Percentiles rank a stretch among this genome's conserved stretches.
Evolutionary conservation across 176 grass and related monocot genomes (phyloP).

Genomic region (Pontederia paniculata): DNA sequence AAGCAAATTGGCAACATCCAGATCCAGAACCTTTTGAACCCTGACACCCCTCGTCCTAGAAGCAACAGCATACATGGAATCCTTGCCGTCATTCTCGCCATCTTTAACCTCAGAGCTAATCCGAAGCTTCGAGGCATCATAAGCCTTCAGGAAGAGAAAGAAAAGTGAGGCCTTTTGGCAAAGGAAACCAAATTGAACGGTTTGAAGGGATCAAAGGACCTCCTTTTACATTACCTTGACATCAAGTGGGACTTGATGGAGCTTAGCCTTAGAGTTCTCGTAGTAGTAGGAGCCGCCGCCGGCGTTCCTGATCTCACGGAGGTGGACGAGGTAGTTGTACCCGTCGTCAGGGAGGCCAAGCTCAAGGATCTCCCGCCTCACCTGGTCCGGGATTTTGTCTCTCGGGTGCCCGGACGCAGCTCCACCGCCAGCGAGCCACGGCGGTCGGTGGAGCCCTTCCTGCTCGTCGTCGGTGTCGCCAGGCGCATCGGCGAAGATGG

Average conservation of each 20-base stretch:
- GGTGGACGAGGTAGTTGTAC: conserved; percentile 84
- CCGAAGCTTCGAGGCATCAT: conserved; percentile 71
- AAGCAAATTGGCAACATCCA: conserved; percentile 52
- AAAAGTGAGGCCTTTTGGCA: not conserved
- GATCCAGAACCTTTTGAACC: conserved; percentile 52
- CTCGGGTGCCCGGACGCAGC: conserved; percentile 14
- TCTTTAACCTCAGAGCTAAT: conserved; percentile 28
- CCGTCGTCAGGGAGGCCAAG: conserved; percentile 88
- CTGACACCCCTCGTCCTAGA: conserved; percentile 40
- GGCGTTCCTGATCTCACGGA: conserved; percentile 75
- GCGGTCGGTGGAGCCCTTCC: not conserved
- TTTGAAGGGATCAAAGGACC: not conserved
- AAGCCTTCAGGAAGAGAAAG: conserved; percentile 35
- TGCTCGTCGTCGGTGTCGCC: conserved; percentile 11
- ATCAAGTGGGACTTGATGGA: conserved; percentile 55
- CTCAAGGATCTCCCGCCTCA: conserved; percentile 75
- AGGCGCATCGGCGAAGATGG: conserved; percentile 26
- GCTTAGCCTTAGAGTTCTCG: conserved; percentile 31
- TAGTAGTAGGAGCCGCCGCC: conserved; percentile 54
- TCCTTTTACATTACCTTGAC: conserved; percentile 49
- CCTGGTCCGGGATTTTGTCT: conserved; percentile 3
- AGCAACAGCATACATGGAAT: conserved; percentile 58
- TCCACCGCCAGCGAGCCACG: not conserved
- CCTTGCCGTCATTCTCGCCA: conserved; percentile 34
- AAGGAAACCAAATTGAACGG: not conserved